A percentile compares a stretch with the other conserved stretches of the same genome.
phyloP scores from a whole-genome alignment of 495 filamentous ascomycete species.

The Talaromyces thailandensis region DNA sequence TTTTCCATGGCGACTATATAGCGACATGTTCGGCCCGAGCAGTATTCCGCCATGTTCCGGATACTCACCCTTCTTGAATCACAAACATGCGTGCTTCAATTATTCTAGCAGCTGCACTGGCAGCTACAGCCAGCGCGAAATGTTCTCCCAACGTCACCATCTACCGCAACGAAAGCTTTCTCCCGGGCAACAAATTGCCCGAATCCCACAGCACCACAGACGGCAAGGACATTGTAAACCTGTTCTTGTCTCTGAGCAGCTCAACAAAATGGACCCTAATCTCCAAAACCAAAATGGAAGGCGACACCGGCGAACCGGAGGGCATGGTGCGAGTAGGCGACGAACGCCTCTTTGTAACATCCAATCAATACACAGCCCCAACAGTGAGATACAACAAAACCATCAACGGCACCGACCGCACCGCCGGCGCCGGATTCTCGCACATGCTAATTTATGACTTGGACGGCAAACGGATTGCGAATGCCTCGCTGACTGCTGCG shows the following conservation, averaged over 20 bases:
- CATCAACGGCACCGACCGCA: slow-evolving; percentile 24
- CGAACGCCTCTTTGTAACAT: slow-evolving; percentile 21
- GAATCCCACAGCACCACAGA: slow-evolving; percentile 17
- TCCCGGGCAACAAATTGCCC: slow-evolving; percentile 13
- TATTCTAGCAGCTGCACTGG: slow-evolving; percentile 1
- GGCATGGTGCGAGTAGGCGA: slow-evolving; percentile 22
- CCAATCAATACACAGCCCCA: slow-evolving; percentile 18
- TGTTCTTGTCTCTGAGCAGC: slow-evolving; percentile 17
- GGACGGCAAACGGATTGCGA: slow-evolving; percentile 22
- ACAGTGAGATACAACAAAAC: slow-evolving; percentile 15
- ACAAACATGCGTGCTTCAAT: not conserved
- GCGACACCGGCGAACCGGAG: slow-evolving; percentile 28
- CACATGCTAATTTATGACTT: slow-evolving; percentile 24
- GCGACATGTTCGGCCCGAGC: not conserved
- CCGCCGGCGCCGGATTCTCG: slow-evolving; percentile 20
- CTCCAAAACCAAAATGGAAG: slow-evolving; percentile 21
- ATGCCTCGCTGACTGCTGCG: slow-evolving; percentile 19
- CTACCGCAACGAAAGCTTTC: slow-evolving; percentile 9
- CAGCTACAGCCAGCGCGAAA: not conserved
- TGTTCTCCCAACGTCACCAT: slow-evolving; percentile 9
- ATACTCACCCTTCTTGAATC: not conserved
- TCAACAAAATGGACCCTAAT: slow-evolving; percentile 23
- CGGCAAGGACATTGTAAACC: slow-evolving; percentile 19
- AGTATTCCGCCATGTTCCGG: not conserved
- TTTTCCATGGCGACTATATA: not conserved